Base-by-base conservation (phyloP, 2,329 filamentous ascomycete genomes). In the Septoria petroselini region DNA sequence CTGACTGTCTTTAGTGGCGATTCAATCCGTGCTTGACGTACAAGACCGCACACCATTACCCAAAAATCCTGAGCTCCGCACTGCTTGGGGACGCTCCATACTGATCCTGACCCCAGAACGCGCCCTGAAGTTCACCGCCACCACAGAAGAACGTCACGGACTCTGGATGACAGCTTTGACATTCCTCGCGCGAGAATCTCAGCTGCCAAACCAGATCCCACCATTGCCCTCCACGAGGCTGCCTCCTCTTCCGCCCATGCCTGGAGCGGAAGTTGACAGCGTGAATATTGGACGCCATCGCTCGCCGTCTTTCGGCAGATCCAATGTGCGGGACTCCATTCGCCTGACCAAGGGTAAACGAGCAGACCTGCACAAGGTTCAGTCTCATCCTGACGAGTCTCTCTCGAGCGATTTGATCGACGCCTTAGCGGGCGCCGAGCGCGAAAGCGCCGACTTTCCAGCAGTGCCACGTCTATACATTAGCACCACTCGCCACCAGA, bases 1-100 rank as follows among this genome's bases (percentile, higher is more conserved):
- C 50, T 57, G 44, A 58, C 43, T 35, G 7, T 15, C 25, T 70
- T 73, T 63, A 96, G 91, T 98, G 62, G 82, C 79, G 7, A 96
- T 98, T 58, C 91, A 97, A 75, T 96, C 93, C 7, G 93, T 98
- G 3, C 78, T 98, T 23, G 93, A 98, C 63, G 93, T 98, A 57
- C 94, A 94, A 70, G 93, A 98, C 62, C 89, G 93, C 64, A 95
- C 93, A 55, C 82, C 88, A 5, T 68, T 88, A 31, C 91, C 91
- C 1, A 93, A 86, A 67, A 71, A 77, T 33, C 71, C 68, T 15
- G 60, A 65, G 25, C 57, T 66, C 9, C 33, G 49, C 2, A 58
- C 69, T 3, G 67, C 76, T 31, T 97, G 96, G 73, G 89, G 94
- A 70, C 84, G 93, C 44, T 97, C 93, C 0, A 97, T 98, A 60